These are phyloP conservation scores for Yamadazyma dendronema DNA, from an alignment of 1,139 yeast species.

Conservation along the genomic window DNA sequence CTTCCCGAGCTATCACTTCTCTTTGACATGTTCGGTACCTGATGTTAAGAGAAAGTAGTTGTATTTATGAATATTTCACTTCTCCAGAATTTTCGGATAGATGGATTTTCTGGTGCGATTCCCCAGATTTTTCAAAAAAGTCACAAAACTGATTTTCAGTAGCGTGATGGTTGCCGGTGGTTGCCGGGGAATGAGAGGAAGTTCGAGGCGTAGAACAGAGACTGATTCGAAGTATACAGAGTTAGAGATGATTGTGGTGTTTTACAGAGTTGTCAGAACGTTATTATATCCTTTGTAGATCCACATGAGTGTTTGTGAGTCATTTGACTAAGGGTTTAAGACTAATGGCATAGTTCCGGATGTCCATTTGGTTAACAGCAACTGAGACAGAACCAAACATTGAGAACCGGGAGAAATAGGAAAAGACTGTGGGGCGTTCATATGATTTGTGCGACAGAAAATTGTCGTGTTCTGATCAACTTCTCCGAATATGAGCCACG, in stretches of 20 bases:
- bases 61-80: neutral
- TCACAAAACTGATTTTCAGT: neutral
- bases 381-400: neutral
- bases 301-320: too few species aligned
- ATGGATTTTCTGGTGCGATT: conserved; percentile 3
- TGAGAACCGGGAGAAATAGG: neutral
- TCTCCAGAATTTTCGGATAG: conserved; percentile 7
- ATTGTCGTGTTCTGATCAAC: too few species aligned
- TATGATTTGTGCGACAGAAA: too few species aligned
- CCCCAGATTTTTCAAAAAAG: neutral
- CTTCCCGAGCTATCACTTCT: conserved; percentile 7
- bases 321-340: neutral
- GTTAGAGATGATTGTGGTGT: too few species aligned
- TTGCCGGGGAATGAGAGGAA: too few species aligned
- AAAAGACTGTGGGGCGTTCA: neutral
- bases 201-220: too few species aligned
- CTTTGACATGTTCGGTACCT: conserved; percentile 6
- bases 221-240: too few species aligned
- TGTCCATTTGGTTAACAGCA: neutral
- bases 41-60: too few species aligned
- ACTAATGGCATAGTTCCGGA: neutral
- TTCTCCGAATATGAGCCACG: neutral
- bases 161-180: too few species aligned
- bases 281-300: too few species aligned
- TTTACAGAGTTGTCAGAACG: neutral